phyloP scores from a whole-genome alignment of 768 basidiomycete species.

The Boletus subcaerulescens region DNA sequence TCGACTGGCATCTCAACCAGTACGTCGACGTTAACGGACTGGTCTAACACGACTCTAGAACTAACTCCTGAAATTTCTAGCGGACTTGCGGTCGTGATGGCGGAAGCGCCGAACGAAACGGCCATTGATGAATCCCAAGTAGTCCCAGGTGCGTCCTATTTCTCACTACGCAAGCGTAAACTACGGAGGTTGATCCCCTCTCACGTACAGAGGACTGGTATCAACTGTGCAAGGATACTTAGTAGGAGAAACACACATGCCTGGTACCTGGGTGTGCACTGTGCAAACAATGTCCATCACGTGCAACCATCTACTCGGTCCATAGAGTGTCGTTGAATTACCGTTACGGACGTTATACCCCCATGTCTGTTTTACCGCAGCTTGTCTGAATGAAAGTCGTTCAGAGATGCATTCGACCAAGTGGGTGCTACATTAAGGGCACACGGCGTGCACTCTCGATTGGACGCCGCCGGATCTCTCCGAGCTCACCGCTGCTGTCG shows the following conservation, averaged over 20 bases:
- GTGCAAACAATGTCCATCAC: no score
- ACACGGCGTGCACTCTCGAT: no score
- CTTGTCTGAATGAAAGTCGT: no score
- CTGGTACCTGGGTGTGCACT: no score
- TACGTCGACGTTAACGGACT: background rate
- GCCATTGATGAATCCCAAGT: conserved; percentile 6
- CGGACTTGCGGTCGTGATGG: conserved; percentile 26
- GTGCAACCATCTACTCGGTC: no score
- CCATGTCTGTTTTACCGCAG: no score
- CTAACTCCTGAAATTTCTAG: conserved; percentile 5
- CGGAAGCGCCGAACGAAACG: conserved; percentile 16
- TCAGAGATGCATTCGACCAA: no score
- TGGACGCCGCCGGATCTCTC: no score
- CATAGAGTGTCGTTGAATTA: no score
- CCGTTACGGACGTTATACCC: no score
- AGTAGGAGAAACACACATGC: background rate
- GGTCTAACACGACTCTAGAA: background rate
- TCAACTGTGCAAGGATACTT: conserved; percentile 6
- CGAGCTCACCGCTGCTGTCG: no score
- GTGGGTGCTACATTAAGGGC: no score
- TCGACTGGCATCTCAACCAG: conserved; percentile 19
- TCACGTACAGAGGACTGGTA: conserved; percentile 13
- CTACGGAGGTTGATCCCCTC: conserved; percentile 6
- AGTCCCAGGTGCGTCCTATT: conserved; percentile 18
- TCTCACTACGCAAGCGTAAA: background rate